Percentiles rank a stretch among this genome's conserved stretches.
Evolutionary conservation across 768 basidiomycete species (phyloP).

Genomic region (Filobasidium floriforme): DNA sequence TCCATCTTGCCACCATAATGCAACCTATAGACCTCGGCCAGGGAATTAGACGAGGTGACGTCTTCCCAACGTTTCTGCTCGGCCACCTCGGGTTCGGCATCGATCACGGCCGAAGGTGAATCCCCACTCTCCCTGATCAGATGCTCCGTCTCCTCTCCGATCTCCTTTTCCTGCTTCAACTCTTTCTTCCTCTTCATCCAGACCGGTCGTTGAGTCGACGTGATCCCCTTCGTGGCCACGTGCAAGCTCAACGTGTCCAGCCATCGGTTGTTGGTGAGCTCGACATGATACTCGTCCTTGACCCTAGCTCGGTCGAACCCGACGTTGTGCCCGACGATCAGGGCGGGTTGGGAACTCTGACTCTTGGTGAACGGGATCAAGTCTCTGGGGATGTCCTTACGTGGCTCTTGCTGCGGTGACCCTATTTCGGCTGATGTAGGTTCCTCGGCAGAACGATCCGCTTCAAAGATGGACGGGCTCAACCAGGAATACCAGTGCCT

Average conservation of each 20-base stretch:
- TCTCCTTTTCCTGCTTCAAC: constrained; percentile 58
- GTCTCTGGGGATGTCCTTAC: constrained; percentile 5
- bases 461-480: constrained; percentile 54
- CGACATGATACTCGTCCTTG: constrained; percentile 69
- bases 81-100: constrained; percentile 6
- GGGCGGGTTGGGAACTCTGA: constrained; percentile 50
- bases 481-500: constrained; percentile 94
- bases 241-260: constrained; percentile 93
- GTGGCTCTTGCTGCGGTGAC: not conserved
- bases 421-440: not conserved
- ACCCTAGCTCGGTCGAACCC: constrained; percentile 84
- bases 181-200: constrained; percentile 81
- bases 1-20: constrained; percentile 75
- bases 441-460: constrained; percentile 13
- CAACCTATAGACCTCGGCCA: constrained; percentile 81
- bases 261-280: constrained; percentile 65
- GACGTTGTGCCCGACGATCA: constrained; percentile 90
- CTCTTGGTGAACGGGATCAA: constrained; percentile 36
- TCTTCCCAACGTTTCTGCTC: constrained; percentile 73
- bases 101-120: constrained; percentile 30
- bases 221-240: constrained; percentile 86
- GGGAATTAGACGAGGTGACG: constrained; percentile 80
- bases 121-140: constrained; percentile 45
- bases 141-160: constrained; percentile 35
- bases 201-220: constrained; percentile 83